Conservation (phyloP, 2,329 filamentous ascomycete species). For the Trichoderma breve region DNA sequence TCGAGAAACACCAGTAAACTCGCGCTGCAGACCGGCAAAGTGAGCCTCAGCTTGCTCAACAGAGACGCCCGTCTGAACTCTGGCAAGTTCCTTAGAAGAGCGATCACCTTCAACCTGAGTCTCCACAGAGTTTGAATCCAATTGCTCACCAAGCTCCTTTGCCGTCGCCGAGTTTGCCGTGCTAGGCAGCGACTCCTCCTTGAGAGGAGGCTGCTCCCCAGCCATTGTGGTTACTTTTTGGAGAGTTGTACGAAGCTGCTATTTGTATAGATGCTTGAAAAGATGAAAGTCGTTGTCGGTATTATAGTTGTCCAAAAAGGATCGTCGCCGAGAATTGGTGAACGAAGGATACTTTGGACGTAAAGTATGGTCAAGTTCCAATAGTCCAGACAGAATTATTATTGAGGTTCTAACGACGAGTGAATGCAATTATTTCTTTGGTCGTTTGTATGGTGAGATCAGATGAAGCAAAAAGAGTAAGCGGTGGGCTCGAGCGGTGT, state of each 20-base stretch:
- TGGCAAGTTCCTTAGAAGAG: constrained; percentile 22
- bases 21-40: constrained; percentile 64
- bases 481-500: constrained; percentile 9
- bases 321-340: not conserved
- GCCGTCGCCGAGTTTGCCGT: not conserved
- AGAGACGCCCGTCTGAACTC: constrained; percentile 50
- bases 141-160: constrained; percentile 18
- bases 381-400: not conserved
- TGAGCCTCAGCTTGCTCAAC: constrained; percentile 67
- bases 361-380: not conserved
- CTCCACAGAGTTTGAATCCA: constrained; percentile 31
- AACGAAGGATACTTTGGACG: not conserved
- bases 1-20: constrained; percentile 57
- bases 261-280: not conserved
- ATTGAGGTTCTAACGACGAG: not conserved
- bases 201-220: constrained; percentile 11
- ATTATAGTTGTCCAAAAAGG: not conserved
- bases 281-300: not conserved
- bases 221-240: not conserved
- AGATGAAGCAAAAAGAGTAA: constrained; percentile 3
- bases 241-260: not conserved
- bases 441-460: not conserved
- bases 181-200: constrained; percentile 2
- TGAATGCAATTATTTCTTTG: not conserved
- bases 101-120: constrained; percentile 24